Base-by-base conservation (phyloP, 2,329 filamentous ascomycete genomes). In the Whalleya microplaca region DNA sequence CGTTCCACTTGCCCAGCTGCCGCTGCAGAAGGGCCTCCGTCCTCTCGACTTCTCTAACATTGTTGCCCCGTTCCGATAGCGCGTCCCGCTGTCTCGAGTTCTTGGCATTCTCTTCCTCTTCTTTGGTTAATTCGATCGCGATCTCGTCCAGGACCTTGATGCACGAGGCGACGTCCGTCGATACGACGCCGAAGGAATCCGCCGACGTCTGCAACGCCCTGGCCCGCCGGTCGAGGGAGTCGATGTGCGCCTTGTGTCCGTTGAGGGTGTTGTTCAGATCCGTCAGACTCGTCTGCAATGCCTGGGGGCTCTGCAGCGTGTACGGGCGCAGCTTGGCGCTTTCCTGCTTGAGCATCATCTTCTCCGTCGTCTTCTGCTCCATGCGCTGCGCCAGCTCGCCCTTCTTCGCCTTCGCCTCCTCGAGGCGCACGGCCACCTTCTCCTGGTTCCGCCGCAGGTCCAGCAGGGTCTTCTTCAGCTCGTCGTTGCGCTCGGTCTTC, bases 91-190 rank as follows among this genome's bases (percentile, higher is more conserved):
- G 94, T 69, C 87, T 86, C 9, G 87, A 83, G 53, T 93, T 94
- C 59, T 90, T 86, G 8, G 87, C 83, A 65, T 91, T 85, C 73
- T 96, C 93, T 56, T 98, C 93, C 45, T 98, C 94, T 74, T 98
- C 94, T 72, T 94, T 96, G 45, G 86, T 79, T 3, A 99, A 76
- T 71, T 98, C 95, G n/a, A 80, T 77, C 2, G 89, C 83, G 19
- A 97, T 90, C 65, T 98, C 94, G 52, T 95, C 91, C 3, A 98
- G 84, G 12, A 98, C 82, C 69, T 94, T 94, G 68, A 92, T 92
- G 69, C 93, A 96, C 1, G 89, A 88, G 7, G 90, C 87, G 16
- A 99, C 92, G 68, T 99, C 95, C 10, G 89, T 85, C 8, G 88
- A 82, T 0, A 97, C 91, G 0, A 96, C 87, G 2, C 84, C 81